These are phyloP conservation scores for Limtongozyma cylindracea DNA, from an alignment of 805 yeast species.

Conservation along the genomic window DNA sequence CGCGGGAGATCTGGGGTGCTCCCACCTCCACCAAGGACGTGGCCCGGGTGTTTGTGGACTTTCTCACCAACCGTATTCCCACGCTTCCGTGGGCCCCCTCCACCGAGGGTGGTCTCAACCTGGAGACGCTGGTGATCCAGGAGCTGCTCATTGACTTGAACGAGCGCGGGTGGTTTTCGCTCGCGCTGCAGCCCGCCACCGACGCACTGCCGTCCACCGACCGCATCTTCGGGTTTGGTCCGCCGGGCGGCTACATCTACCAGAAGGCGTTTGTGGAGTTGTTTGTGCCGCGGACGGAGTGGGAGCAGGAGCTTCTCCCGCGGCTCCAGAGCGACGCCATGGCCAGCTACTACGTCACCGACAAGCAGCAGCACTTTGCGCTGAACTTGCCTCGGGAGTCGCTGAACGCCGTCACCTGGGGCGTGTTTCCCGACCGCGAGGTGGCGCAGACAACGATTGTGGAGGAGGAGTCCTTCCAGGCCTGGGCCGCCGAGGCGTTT, in stretches of 20 bases:
- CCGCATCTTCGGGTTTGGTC: slow-evolving; percentile 94
- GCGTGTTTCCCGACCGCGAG: slow-evolving; percentile 80
- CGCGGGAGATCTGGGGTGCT: slow-evolving; percentile 45
- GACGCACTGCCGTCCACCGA: slow-evolving; percentile 61
- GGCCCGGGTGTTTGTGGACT: slow-evolving; percentile 39
- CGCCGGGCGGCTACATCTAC: slow-evolving; percentile 63
- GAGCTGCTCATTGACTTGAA: slow-evolving; percentile 71
- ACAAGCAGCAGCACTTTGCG: slow-evolving; percentile 24
- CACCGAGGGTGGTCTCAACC: slow-evolving; percentile 61
- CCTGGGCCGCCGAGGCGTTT: slow-evolving; percentile 94
- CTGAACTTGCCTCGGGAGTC: slow-evolving; percentile 25
- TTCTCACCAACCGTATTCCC: slow-evolving; percentile 48
- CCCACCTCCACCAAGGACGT: slow-evolving; percentile 39
- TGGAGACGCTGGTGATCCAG: slow-evolving; percentile 84
- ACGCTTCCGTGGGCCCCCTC: slow-evolving; percentile 90
- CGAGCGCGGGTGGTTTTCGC: slow-evolving; percentile 50
- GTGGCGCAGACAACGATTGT: slow-evolving; percentile 80
- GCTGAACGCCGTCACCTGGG: slow-evolving; percentile 91
- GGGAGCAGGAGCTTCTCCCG: slow-evolving; percentile 32
- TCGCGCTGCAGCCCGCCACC: slow-evolving; percentile 92
- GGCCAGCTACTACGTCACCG: slow-evolving; percentile 61
- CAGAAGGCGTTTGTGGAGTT: slow-evolving; percentile 82
- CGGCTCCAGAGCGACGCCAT: slow-evolving; percentile 16
- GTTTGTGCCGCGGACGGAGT: slow-evolving; percentile 46
- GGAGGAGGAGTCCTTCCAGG: slow-evolving; percentile 77